phyloP scores from a whole-genome alignment of 306 rosid genomes.

The barrel medic (Medicago truncatula) region MtrunA17r5.0-ANR NC_053049.1:8532001-8532500 shows the following conservation, averaged over 20 bases:
- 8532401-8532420: neutral
- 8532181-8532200: neutral
- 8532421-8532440: neutral
- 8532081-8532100: slow-evolving; percentile 23
- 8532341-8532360: too few relatives aligned
- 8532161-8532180: neutral
- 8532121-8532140: neutral
- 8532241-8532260: neutral
- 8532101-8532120: slow-evolving; percentile 8
- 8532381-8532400: neutral
- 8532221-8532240: neutral
- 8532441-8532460: too few relatives aligned
- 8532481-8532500: slow-evolving; percentile 25
- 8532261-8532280: too few relatives aligned
- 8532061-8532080: neutral
- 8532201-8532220: neutral
- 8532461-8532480: neutral
- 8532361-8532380: too few relatives aligned
- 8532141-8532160: neutral
- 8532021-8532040: slow-evolving; percentile 27
- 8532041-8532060: slow-evolving; percentile 28
- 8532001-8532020: slow-evolving; percentile 91
- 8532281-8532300: too few relatives aligned
- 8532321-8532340: too few relatives aligned
- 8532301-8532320: too few relatives aligned